phyloP scores from a whole-genome alignment of 179 eudicot species.

The Carnegiea gigantea region DNA sequence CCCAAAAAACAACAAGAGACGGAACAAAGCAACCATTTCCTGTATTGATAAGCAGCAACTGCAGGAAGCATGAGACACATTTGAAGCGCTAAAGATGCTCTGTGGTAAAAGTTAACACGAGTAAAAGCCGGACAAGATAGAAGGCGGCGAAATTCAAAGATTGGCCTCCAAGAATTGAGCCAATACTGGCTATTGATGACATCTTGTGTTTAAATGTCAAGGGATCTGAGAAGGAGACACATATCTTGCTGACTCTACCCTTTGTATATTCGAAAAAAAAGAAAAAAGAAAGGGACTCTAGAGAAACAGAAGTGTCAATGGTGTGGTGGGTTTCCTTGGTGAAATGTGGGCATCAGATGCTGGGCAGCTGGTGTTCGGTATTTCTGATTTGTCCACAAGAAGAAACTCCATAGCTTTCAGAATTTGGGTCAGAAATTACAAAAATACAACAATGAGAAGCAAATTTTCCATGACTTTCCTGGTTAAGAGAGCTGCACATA shows the following conservation, averaged over 20 bases:
- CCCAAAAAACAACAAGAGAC: not conserved
- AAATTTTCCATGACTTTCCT: not conserved
- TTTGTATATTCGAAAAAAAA: too few relatives aligned
- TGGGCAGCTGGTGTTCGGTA: not conserved
- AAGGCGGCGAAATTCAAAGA: not conserved
- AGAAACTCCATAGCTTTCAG: not conserved
- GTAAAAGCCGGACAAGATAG: not conserved
- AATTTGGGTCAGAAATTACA: not conserved
- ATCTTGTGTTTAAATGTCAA: not conserved
- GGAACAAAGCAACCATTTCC: too few relatives aligned
- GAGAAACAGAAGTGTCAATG: not conserved
- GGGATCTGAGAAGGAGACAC: not conserved
- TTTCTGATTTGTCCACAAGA: not conserved
- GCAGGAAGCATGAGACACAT: too few relatives aligned
- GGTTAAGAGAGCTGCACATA: too few relatives aligned
- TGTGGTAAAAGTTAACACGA: too few relatives aligned
- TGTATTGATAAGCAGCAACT: too few relatives aligned
- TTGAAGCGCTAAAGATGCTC: too few relatives aligned
- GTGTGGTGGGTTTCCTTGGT: not conserved
- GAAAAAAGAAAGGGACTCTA: too few relatives aligned
- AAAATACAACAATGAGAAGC: not conserved
- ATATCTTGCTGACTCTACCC: not conserved
- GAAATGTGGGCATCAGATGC: not conserved
- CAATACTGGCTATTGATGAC: not conserved
- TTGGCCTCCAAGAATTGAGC: not conserved